A percentile compares a stretch with the other conserved stretches of the same genome.
phyloP scores from a whole-genome alignment of 164 flowering plant species.

The Aristolochia contorta region DNA sequence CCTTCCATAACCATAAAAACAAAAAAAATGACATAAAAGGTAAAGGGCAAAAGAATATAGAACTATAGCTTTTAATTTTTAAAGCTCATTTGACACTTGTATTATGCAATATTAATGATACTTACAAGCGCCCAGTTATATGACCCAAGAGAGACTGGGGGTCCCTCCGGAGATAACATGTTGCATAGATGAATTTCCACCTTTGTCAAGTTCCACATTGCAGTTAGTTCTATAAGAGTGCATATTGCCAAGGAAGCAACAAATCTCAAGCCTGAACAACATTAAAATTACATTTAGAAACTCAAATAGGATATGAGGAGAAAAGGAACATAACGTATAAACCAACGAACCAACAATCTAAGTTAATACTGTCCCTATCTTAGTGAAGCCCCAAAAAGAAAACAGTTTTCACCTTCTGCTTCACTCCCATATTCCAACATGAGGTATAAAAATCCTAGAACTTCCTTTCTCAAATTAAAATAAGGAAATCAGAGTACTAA shows the following conservation, averaged over 20 bases:
- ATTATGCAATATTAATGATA: constrained; percentile 1
- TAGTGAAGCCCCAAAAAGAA: no score
- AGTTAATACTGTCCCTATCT: no score
- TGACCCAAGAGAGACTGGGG: constrained; percentile 68
- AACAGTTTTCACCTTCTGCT: not conserved
- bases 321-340: no score
- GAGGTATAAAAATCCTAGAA: not conserved
- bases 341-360: no score
- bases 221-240: constrained; percentile 60
- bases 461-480: not conserved
- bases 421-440: not conserved
- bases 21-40: not conserved
- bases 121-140: constrained; percentile 91
- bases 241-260: constrained; percentile 46
- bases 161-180: constrained; percentile 86
- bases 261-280: constrained; percentile 52
- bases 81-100: not conserved
- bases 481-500: not conserved
- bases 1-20: not conserved
- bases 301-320: no score
- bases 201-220: constrained; percentile 98
- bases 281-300: not conserved
- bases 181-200: constrained; percentile 89
- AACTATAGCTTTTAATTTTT: not conserved
- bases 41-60: not conserved